Base-by-base conservation (phyloP, 1,284 basidiomycete genomes). In the Ceratobasidium sp. region DNA sequence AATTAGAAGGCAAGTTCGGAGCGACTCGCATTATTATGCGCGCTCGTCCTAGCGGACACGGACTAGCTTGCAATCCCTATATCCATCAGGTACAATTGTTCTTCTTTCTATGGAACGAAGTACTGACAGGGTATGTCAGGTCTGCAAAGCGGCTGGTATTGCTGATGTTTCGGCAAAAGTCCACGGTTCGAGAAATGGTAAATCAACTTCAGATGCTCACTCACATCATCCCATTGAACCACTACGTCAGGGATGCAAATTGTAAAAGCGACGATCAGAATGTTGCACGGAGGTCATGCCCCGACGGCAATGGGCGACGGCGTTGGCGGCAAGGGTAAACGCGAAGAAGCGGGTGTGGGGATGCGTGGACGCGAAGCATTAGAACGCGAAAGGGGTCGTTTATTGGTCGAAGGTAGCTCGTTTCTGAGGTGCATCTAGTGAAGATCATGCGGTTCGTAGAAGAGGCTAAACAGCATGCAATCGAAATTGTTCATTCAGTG, bases 81-180 rank as follows among this genome's bases (percentile, higher is more conserved):
- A 87, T 99, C 73, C 96, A 99, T 84, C 85, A 87, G 64, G 79
- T 78, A 37, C 42, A 71, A 20, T 4, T 5, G 5, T 42, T 53
- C 61, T 23, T 58, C 37, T 26, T 64, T 31, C 23, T 23, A n/a
- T n/a, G 20, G 7, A 10, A 26, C 37, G 37, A 15, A 28, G 31
- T 35, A 45, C 23, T 45, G 6, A 45, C 33, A 39, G 39, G 13
- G 17, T 54, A 54, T 20, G 26, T 31, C 89, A 91, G 81, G 88
- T 99, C 68, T 89, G 97, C 81, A 93, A 94, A 81, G 95, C 96
- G 0, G 96, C 94, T 1, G 97, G 97, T 13, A 95, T 99, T 85
- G 94, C 95, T 83, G 97, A 99, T 84, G 89, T 94, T 60, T 95
- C 93, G 80, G 97, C 95, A 35, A 97, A 97, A 84, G 94, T 99